Conservation (phyloP, 2,329 filamentous ascomycete genomes). For the Penicillium corylophilum region DNA sequence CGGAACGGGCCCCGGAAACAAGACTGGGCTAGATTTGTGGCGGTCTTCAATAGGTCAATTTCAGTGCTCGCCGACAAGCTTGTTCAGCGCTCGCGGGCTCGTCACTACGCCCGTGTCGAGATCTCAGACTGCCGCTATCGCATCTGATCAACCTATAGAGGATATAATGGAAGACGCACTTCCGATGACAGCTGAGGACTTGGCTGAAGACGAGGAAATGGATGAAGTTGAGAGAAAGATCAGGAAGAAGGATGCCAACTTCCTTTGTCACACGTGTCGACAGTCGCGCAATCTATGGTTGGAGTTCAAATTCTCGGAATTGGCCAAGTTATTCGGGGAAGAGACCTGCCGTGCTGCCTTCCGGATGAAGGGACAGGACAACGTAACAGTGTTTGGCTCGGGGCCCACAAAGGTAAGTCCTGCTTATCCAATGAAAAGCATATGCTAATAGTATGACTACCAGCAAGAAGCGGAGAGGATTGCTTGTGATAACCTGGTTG, state of each 20-base stretch:
- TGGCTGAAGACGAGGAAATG: not conserved
- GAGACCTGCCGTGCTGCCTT: not conserved
- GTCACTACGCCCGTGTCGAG: not conserved
- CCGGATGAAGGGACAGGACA: not conserved
- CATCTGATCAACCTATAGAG: not conserved
- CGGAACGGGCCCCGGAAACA: not conserved
- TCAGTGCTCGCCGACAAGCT: not conserved
- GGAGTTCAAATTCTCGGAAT: not conserved
- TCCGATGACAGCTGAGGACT: not conserved
- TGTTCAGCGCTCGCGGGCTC: not conserved
- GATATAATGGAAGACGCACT: not conserved
- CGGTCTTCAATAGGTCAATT: not conserved
- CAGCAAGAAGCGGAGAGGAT: not conserved
- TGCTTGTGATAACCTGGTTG: not conserved
- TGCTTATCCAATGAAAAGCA: not conserved
- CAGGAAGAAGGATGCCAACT: not conserved
- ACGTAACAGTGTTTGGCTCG: not conserved
- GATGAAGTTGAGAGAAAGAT: not conserved
- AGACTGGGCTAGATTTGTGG: not conserved
- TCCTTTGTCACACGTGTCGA: not conserved
- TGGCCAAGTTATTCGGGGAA: not conserved
- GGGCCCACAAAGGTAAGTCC: not conserved
- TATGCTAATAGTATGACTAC: not conserved
- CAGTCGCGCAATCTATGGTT: not conserved
- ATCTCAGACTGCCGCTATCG: not conserved